Base-by-base conservation (phyloP, 1,284 basidiomycete genomes). In the Erythrobasidium hasegawianum region DNA sequence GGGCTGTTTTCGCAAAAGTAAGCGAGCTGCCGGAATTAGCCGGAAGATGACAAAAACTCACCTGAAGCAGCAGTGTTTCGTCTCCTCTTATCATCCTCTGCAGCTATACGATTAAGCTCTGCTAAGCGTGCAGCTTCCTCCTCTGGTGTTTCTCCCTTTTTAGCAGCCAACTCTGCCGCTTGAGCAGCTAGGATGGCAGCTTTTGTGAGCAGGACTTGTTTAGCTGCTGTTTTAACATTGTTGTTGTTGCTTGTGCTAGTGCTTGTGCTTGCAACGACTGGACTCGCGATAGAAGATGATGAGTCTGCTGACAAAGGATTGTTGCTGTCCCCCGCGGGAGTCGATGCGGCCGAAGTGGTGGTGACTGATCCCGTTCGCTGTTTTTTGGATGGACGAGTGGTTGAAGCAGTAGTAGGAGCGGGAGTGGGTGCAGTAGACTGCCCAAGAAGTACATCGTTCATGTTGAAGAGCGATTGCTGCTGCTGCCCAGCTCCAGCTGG, bases 41-140 rank as follows among this genome's bases (percentile, higher is more conserved):
- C 40, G 22, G 14, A 18, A 18, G 0, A 26, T 11, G 1, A 41
- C 11, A 38, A 16, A 47, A 11, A 71, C 73, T 65, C 33, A 67
- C 73, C 75, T 40, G 89, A 92, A 0, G 95, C 95, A 18, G 92
- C 92, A 0, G 95, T 98, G 78, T 98, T 98, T 54, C 95, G 82
- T 68, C 92, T 83, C 41, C 95, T 86, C 79, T 97, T 98, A 80
- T 95, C 91, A 76, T 95, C 91, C 1, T 65, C 62, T 5, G 62
- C 56, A 49, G 62, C 62, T 11, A 65, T 65, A 10, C 62, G 55
- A 49, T 65, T 65, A 8, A 65, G 45, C 49, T 65, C 62, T 4
- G 55, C 62, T n/a, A 57, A 43, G n/a, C 62, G 13, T 24, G 55
- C 38, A 39, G 62, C 62, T 43, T 65, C 62, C 47, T 65, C 62